phyloP scores from a whole-genome alignment of 305 asterid species.

The Nicotiana rustica region DNA sequence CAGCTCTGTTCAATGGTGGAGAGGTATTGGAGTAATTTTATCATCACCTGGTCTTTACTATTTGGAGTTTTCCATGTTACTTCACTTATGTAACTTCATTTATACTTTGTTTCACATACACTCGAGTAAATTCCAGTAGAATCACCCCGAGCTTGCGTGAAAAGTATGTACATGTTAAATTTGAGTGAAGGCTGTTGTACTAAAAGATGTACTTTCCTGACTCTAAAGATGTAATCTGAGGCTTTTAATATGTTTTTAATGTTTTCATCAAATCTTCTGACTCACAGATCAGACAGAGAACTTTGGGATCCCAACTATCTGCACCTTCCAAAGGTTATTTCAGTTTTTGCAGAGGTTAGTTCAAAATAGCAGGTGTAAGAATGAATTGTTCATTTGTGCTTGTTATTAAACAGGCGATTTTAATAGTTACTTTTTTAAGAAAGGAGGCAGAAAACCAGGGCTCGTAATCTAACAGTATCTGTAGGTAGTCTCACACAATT shows the following conservation, averaged over 20 bases:
- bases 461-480: neutral
- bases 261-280: constrained; percentile 9
- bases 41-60: neutral
- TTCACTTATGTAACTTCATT: no score
- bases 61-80: neutral
- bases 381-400: neutral
- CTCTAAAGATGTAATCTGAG: neutral
- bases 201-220: no score
- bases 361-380: neutral
- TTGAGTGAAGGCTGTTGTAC: no score
- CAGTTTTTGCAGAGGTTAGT: constrained; percentile 45
- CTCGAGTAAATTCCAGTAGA: no score
- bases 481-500: neutral
- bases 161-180: no score
- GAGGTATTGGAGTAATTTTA: constrained; percentile 31
- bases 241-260: neutral
- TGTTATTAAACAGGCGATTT: neutral
- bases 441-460: neutral
- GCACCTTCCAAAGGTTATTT: constrained; percentile 43
- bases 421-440: neutral
- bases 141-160: no score
- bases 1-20: constrained; percentile 48
- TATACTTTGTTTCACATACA: no score
- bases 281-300: constrained; percentile 42
- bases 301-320: constrained; percentile 43